Evolutionary conservation across 106 monocot genomes (phyloP).

Genomic region (Dendrobium huoshanense): DNA sequence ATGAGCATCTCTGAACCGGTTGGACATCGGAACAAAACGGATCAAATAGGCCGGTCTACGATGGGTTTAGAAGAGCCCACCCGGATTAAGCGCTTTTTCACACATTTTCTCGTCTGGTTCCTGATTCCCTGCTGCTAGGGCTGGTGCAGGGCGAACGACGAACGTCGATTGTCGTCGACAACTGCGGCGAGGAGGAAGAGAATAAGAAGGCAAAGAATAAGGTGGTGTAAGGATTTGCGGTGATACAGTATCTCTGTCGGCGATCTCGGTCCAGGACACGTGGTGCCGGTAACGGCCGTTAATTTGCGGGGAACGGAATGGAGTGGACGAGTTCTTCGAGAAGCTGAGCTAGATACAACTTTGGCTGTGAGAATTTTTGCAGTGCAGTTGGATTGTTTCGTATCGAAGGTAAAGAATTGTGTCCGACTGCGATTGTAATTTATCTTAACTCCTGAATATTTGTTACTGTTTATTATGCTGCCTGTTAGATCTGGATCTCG

Average conservation of each 20-base stretch:
- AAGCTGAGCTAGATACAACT: background rate
- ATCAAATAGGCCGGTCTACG: no score
- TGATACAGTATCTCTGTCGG: background rate
- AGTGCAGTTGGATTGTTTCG: background rate
- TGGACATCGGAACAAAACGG: no score
- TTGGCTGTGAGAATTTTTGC: background rate
- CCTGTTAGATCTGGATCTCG: constrained; percentile 2
- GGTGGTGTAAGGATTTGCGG: background rate
- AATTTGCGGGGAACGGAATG: background rate
- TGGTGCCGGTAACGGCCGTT: background rate
- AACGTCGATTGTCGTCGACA: background rate
- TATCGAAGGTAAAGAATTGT: background rate
- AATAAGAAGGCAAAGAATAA: background rate
- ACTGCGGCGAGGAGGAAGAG: background rate
- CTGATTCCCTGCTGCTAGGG: constrained; percentile 1
- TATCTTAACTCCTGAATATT: background rate
- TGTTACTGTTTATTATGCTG: background rate
- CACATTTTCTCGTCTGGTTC: background rate
- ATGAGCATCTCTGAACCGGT: no score
- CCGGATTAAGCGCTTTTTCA: background rate
- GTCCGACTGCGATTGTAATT: background rate
- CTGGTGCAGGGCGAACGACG: background rate
- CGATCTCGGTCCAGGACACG: background rate
- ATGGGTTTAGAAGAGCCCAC: no score
- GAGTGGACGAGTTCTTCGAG: background rate